phyloP scores from a whole-genome alignment of 1,139 yeast genomes.

The Debaryomycetaceae sp. region DNA sequence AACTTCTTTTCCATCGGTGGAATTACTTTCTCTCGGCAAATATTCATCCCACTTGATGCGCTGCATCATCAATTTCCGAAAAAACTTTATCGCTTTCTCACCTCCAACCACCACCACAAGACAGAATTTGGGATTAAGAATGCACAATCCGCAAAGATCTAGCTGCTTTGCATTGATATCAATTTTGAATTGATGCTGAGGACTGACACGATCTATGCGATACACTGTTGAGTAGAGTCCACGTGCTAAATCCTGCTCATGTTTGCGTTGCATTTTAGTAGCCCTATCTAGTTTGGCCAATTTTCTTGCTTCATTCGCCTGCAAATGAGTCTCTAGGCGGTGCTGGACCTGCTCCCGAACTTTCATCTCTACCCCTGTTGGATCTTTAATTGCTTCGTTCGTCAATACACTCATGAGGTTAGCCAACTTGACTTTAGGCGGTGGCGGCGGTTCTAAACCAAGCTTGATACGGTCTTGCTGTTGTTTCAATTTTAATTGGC shows the following conservation, averaged over 20 bases:
- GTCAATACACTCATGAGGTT: slow-evolving; percentile 81
- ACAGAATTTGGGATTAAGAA: slow-evolving; percentile 33
- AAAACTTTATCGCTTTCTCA: slow-evolving; percentile 46
- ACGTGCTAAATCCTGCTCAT: slow-evolving; percentile 26
- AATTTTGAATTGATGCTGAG: slow-evolving; percentile 61
- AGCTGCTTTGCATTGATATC: slow-evolving; percentile 73
- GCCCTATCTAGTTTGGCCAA: slow-evolving; percentile 47
- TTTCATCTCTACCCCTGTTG: slow-evolving; percentile 70
- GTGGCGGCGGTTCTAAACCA: slow-evolving; percentile 82
- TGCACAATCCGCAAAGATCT: slow-evolving; percentile 49
- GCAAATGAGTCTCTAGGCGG: slow-evolving; percentile 50
- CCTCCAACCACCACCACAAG: slow-evolving; percentile 70
- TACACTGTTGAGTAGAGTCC: slow-evolving; percentile 57
- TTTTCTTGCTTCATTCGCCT: slow-evolving; percentile 51
- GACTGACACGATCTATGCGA: slow-evolving; percentile 44
- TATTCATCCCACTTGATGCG: slow-evolving; percentile 65
- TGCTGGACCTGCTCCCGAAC: slow-evolving; percentile 63
- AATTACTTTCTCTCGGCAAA: slow-evolving; percentile 19
- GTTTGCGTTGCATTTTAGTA: slow-evolving; percentile 37
- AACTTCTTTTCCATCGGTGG: too few relatives aligned
- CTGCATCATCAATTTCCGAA: slow-evolving; percentile 46
- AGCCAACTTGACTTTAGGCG: slow-evolving; percentile 74
- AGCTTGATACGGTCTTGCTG: slow-evolving; percentile 67
- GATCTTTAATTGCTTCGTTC: slow-evolving; percentile 80
- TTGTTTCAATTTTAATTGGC: slow-evolving; percentile 56